A percentile compares a stretch with the other conserved stretches of the same genome.
Conservation (phyloP, 139 green algal genomes). For the Picochlorum costavermella region DNA sequence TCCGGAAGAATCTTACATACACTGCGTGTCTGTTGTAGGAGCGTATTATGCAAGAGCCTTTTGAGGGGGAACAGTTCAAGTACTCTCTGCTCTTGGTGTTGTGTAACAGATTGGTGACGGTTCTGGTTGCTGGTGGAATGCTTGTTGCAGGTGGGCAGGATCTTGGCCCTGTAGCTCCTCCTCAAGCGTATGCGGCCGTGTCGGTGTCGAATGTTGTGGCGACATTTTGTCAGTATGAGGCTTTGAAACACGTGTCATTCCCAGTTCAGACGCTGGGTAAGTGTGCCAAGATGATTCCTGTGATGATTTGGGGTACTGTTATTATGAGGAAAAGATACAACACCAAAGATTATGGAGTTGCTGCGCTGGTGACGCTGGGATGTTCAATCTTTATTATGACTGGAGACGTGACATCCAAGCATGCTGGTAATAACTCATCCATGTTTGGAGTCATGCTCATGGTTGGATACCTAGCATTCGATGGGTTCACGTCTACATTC, state of each 20-base stretch:
- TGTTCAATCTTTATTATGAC: constrained; percentile 77
- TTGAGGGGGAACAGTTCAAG: constrained; percentile 70
- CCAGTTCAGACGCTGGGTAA: constrained; percentile 91
- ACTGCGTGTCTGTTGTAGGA: constrained; percentile 54
- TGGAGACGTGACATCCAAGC: constrained; percentile 23
- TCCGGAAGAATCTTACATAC: no score
- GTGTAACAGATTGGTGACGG: constrained; percentile 84
- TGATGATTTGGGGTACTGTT: constrained; percentile 94
- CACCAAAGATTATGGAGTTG: constrained; percentile 67
- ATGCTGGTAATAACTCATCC: constrained; percentile 13
- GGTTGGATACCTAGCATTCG: constrained; percentile 86
- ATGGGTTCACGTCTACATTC: constrained; percentile 98
- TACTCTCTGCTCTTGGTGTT: constrained; percentile 91
- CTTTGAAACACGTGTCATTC: constrained; percentile 94
- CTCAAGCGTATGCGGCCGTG: constrained; percentile 62
- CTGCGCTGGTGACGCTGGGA: constrained; percentile 66
- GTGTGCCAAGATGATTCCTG: constrained; percentile 95
- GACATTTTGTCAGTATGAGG: constrained; percentile 97
- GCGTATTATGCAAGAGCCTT: constrained; percentile 77
- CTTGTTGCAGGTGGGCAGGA: constrained; percentile 37
- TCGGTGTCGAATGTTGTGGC: constrained; percentile 89
- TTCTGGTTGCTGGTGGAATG: constrained; percentile 38
- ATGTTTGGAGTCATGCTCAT: constrained; percentile 73
- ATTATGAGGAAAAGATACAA: constrained; percentile 85
- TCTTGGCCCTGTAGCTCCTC: constrained; percentile 44